Conservation (phyloP, 2,329 filamentous ascomycete genomes). For the Claviceps pusilla region DNA sequence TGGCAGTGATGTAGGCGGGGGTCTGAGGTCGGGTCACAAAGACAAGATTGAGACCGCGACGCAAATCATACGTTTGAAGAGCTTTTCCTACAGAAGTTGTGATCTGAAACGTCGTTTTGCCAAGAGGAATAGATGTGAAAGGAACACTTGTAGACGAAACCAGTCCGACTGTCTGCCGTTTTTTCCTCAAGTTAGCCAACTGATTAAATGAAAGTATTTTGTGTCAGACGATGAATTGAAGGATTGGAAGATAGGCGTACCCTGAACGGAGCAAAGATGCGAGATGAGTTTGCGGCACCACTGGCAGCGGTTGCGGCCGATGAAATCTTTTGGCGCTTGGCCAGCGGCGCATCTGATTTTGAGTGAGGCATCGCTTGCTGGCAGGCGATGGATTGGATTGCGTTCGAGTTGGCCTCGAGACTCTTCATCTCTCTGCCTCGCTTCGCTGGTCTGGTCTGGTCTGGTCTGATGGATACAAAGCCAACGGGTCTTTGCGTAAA, state of each 20-base stretch:
- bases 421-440: neutral
- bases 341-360: conserved; percentile 44
- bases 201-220: neutral
- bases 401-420: neutral
- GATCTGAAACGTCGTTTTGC: conserved; percentile 92
- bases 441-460: too few relatives aligned
- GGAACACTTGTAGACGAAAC: conserved; percentile 84
- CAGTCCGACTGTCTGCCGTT: conserved; percentile 65
- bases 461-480: too few relatives aligned
- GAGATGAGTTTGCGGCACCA: conserved; percentile 40
- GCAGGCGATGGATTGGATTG: neutral
- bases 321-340: conserved; percentile 62
- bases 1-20: conserved; percentile 71
- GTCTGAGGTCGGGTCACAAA: conserved; percentile 90
- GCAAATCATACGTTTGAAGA: conserved; percentile 90
- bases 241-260: conserved; percentile 35
- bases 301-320: conserved; percentile 23
- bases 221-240: neutral
- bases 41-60: conserved; percentile 75
- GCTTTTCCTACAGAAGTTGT: conserved; percentile 85
- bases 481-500: conserved; percentile 4
- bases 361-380: conserved; percentile 37
- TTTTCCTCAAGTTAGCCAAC: conserved; percentile 3
- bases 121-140: conserved; percentile 75
- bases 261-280: conserved; percentile 85